phyloP scores from a whole-genome alignment of 2,329 filamentous ascomycete genomes.

The Shiraia sp. region DNA sequence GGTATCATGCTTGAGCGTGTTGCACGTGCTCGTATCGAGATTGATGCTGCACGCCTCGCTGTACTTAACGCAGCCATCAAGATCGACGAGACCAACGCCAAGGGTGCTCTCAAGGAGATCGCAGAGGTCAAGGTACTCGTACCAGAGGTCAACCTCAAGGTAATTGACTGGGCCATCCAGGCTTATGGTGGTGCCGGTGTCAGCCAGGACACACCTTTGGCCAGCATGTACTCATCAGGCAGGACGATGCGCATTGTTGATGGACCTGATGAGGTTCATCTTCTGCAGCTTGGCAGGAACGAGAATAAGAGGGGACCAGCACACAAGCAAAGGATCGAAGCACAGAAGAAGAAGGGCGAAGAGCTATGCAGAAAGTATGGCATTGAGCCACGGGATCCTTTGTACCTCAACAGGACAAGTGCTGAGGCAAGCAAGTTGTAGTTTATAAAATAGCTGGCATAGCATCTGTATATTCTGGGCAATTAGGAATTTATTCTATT shows the following conservation, averaged over 20 bases:
- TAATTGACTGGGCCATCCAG: slow-evolving; percentile 95
- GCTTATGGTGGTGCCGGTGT: slow-evolving; percentile 89
- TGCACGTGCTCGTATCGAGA: slow-evolving; percentile 87
- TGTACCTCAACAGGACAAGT: slow-evolving; percentile 48
- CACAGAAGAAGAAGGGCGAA: slow-evolving; percentile 67
- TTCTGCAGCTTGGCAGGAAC: slow-evolving; percentile 75
- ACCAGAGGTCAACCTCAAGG: slow-evolving; percentile 76
- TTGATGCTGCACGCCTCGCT: slow-evolving; percentile 85
- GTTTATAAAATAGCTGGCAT: not conserved
- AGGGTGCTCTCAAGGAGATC: slow-evolving; percentile 89
- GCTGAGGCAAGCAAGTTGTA: slow-evolving; percentile 49
- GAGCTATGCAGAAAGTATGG: slow-evolving; percentile 67
- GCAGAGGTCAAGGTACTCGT: slow-evolving; percentile 93
- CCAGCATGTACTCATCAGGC: slow-evolving; percentile 73
- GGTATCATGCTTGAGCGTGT: slow-evolving; percentile 96
- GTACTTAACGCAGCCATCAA: slow-evolving; percentile 94
- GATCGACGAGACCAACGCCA: slow-evolving; percentile 88
- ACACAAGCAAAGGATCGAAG: slow-evolving; percentile 64
- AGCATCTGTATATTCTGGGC: not conserved
- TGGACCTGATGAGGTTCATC: slow-evolving; percentile 90
- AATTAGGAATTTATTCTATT: not conserved
- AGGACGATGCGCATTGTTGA: slow-evolving; percentile 85
- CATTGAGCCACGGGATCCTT: slow-evolving; percentile 47
- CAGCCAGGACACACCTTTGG: slow-evolving; percentile 90
- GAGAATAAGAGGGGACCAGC: slow-evolving; percentile 73